These are phyloP conservation scores for Globisporangium emineosum DNA, from an alignment of 352 stramenopile species.

Conservation along the genomic window DNA sequence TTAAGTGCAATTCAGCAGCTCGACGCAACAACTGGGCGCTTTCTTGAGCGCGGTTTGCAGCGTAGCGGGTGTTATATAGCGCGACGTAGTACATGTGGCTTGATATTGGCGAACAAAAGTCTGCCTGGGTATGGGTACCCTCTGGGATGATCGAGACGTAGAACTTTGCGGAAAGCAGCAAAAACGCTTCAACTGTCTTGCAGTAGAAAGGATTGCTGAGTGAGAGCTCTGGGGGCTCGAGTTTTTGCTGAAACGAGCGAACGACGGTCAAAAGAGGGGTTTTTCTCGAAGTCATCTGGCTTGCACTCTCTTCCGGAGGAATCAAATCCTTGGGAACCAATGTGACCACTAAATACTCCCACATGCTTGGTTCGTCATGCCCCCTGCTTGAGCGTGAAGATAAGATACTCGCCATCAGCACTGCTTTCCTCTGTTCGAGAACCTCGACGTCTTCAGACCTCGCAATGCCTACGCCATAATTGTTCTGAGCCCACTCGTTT, in stretches of 20 bases:
- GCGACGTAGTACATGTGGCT: constrained; percentile 30
- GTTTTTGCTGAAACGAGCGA: not conserved
- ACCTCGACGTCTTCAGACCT: constrained; percentile 37
- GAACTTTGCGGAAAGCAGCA: constrained; percentile 28
- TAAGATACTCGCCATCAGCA: constrained; percentile 45
- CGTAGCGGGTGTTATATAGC: constrained; percentile 24
- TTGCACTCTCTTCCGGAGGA: not conserved
- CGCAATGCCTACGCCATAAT: not conserved
- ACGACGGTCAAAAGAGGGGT: not conserved
- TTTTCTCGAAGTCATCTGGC: not conserved
- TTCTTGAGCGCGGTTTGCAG: constrained; percentile 15
- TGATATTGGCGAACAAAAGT: constrained; percentile 27
- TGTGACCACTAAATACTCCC: constrained; percentile 34
- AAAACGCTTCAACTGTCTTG: constrained; percentile 22
- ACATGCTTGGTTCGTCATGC: constrained; percentile 32
- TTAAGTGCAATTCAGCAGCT: constrained; percentile 30
- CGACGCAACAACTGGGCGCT: constrained; percentile 17
- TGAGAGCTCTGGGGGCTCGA: constrained; percentile 5
- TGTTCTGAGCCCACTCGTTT: constrained; percentile 15
- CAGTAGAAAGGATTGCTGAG: constrained; percentile 13
- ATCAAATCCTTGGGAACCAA: constrained; percentile 19
- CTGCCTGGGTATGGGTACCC: constrained; percentile 6
- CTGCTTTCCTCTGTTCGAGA: constrained; percentile 57
- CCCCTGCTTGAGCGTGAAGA: constrained; percentile 26
- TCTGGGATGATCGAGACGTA: constrained; percentile 26